phyloP scores from a whole-genome alignment of 2,329 filamentous ascomycete species.

The Nigrospora sphaerica region DNA sequence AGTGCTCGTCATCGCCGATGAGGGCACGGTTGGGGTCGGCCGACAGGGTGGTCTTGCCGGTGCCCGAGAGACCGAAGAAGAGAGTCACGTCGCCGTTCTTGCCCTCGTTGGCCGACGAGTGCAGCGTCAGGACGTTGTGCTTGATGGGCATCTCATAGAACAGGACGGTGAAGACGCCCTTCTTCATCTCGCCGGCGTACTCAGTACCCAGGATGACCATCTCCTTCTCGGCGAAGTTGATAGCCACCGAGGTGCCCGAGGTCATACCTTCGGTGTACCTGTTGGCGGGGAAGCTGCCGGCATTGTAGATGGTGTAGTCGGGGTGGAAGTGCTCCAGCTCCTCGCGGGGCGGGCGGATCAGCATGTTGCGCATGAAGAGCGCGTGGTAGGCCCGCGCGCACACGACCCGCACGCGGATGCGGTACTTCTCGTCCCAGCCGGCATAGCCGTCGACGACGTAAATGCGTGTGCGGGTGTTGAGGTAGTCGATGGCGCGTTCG shows the following conservation, averaged over 20 bases:
- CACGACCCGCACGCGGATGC: conserved; percentile 94
- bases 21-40: conserved; percentile 93
- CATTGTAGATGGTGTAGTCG: conserved; percentile 99
- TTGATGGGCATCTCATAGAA: conserved; percentile 99
- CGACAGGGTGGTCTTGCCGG: conserved; percentile 96
- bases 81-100: conserved; percentile 91
- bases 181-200: conserved; percentile 97
- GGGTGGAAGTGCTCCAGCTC: conserved; percentile 97
- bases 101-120: conserved; percentile 98
- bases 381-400: conserved; percentile 99
- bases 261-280: conserved; percentile 98
- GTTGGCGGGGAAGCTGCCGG: conserved; percentile 96
- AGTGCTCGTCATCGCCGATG: conserved; percentile 99
- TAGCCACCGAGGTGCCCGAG: conserved; percentile 91
- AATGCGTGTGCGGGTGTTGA: conserved; percentile 97
- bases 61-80: conserved; percentile 98
- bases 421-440: conserved; percentile 97
- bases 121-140: conserved; percentile 96
- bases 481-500: conserved; percentile 96
- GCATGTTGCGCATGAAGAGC: conserved; percentile 99
- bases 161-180: conserved; percentile 96
- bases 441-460: conserved; percentile 97
- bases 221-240: conserved; percentile 99
- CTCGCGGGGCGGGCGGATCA: conserved; percentile 85
- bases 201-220: conserved; percentile 99